A percentile compares a stretch with the other conserved stretches of the same genome.
These are phyloP conservation scores for Hypoxylon lienhwacheense DNA, from an alignment of 495 filamentous ascomycete species.

Conservation along the genomic window DNA sequence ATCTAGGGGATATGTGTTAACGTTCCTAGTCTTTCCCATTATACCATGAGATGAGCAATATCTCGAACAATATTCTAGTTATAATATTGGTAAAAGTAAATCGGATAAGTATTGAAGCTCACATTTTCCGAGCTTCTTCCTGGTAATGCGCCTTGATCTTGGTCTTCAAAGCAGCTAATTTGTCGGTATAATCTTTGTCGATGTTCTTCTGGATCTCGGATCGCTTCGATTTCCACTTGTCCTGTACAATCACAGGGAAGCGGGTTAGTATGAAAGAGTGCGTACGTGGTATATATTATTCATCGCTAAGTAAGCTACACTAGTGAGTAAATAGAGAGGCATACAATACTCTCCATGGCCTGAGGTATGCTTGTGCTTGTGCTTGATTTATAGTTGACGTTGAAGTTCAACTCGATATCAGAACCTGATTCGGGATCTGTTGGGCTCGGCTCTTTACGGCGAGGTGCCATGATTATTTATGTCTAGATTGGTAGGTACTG, in stretches of 20 bases:
- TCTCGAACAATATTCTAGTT: not conserved
- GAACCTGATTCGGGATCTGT: slow-evolving; percentile 24
- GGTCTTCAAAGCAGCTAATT: slow-evolving; percentile 8
- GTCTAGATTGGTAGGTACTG: not conserved
- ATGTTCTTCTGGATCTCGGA: slow-evolving; percentile 21
- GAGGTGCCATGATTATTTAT: slow-evolving; percentile 15
- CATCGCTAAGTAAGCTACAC: not conserved
- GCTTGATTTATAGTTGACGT: slow-evolving; percentile 10
- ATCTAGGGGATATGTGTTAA: slow-evolving; percentile 10
- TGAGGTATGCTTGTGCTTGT: slow-evolving; percentile 10
- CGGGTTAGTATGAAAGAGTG: slow-evolving; percentile 1
- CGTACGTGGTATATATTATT: not conserved
- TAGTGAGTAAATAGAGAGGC: not conserved
- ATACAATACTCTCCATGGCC: slow-evolving; percentile 32
- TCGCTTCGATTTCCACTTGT: slow-evolving; percentile 28
- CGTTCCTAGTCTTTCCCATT: not conserved
- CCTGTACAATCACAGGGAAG: slow-evolving; percentile 2
- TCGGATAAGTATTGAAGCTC: not conserved
- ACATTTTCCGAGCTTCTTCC: slow-evolving; percentile 15
- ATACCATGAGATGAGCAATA: not conserved
- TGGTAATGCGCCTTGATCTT: slow-evolving; percentile 20
- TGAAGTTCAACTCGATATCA: slow-evolving; percentile 11
- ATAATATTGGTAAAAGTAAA: not conserved
- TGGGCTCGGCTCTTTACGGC: slow-evolving; percentile 13
- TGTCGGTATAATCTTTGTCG: slow-evolving; percentile 15